Evolutionary conservation across 306 rosid species (phyloP), one percentile per base, ranked within the genome.

Genomic region (Spatholobus suberectus): DNA sequence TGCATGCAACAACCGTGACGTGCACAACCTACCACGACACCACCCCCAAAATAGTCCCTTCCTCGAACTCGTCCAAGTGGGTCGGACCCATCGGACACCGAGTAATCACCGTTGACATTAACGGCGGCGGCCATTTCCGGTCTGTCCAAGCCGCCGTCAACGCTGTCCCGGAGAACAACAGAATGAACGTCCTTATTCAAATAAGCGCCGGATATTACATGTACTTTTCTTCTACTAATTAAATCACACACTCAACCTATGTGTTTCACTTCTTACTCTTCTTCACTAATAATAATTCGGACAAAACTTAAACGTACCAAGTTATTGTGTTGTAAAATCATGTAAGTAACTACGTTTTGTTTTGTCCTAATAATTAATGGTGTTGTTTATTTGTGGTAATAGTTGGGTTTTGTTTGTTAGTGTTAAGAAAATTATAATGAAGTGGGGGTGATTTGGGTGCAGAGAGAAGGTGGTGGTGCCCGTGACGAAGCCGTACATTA

Each of bases 401-500:
- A n/a, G n/a, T n/a, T n/a, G n/a, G n/a, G n/a, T n/a, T n/a, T n/a
- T n/a, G n/a, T n/a, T 55, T 55, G 62, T 55, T 58, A 5, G 20
- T 27, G 57, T 49, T 49, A 49, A 14, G 17, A 46, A 46, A 46
- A 46, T 12, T 13, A 46, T 46, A 55, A 55, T 18, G 3, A 54
- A n/a, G 3, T 54, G 17, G 8, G 49, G 5, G n/a, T 4, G 8
- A n/a, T 21, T 0, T 26, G 41, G 14, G 84, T 71, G 88, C 88
- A 92, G 92, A 88, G 96, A 93, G 85, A 91, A 93, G 78, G 96
- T 91, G 72, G 86, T 91, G 70, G 91, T 91, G 82, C 90, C 91
- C 52, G 92, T 32, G 87, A 89, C 89, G 52, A 93, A 91, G 87
- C 90, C 92, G 69, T 91, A 91, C 89, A 83, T 93, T 3, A 91